Evolutionary conservation across 352 stramenopile genomes (phyloP).

Genomic region (Globisporangium heterothallicum): DNA sequence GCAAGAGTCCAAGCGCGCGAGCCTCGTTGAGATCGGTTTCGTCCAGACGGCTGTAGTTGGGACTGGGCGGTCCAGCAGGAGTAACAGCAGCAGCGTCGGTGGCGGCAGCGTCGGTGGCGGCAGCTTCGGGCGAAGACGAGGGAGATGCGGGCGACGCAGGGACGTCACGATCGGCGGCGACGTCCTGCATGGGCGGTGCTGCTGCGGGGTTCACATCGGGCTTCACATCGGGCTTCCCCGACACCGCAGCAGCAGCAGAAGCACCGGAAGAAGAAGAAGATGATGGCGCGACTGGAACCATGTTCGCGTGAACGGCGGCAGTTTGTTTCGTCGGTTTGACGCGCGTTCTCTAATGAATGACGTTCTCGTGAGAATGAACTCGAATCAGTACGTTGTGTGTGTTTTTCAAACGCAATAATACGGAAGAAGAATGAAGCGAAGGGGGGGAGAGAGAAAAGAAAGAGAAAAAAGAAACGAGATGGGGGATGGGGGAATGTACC

Average conservation of each 20-base stretch:
- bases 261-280: background rate
- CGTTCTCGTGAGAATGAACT: background rate
- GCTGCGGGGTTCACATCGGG: background rate
- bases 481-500: too few relatives aligned
- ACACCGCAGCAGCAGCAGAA: background rate
- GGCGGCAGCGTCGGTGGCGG: background rate
- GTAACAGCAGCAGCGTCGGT: conserved; percentile 10
- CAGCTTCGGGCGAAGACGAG: background rate
- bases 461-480: too few relatives aligned
- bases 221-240: background rate
- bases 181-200: background rate
- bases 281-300: background rate
- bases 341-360: conserved; percentile 4
- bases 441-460: background rate
- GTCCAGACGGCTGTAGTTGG: conserved; percentile 59
- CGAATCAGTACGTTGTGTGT: conserved; percentile 4
- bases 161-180: background rate
- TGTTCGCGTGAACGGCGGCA: background rate
- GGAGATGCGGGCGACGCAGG: background rate
- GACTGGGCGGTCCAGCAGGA: background rate
- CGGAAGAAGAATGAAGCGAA: background rate
- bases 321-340: background rate
- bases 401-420: too few relatives aligned
- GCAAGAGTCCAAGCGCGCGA: conserved; percentile 40
- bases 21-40: conserved; percentile 48